phyloP scores from a whole-genome alignment of 352 stramenopile species.

The Phytophthora hybrid region DNA sequence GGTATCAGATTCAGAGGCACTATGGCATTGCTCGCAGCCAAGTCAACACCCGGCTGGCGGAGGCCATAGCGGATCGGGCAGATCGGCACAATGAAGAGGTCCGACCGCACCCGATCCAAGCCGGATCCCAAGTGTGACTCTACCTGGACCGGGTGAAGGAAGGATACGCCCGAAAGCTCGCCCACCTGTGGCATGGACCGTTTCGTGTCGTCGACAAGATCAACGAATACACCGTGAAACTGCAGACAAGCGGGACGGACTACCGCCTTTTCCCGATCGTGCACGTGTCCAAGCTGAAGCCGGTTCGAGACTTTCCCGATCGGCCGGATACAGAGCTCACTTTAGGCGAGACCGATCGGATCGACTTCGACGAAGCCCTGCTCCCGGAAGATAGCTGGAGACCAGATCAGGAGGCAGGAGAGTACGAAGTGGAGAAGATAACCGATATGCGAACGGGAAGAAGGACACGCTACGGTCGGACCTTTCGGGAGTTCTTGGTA shows the following conservation, averaged over 20 bases:
- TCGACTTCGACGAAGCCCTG: slow-evolving; percentile 1
- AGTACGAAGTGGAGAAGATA: not conserved
- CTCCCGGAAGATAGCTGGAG: slow-evolving; percentile 2
- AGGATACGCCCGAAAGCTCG: not conserved
- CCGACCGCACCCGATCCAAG: not conserved
- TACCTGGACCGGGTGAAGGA: not conserved
- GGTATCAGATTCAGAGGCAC: too few species aligned
- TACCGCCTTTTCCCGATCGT: not conserved
- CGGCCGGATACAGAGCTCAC: not conserved
- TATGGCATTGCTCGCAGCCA: too few species aligned
- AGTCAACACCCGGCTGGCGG: too few species aligned
- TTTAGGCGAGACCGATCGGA: not conserved
- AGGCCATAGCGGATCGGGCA: not conserved
- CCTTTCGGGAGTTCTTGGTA: not conserved
- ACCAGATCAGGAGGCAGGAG: not conserved
- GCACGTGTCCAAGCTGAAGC: not conserved
- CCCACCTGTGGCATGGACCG: not conserved
- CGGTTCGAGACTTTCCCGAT: not conserved
- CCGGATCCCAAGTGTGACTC: not conserved
- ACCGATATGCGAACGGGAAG: not conserved
- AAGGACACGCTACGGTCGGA: not conserved
- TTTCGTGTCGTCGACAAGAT: not conserved
- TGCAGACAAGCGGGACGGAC: not conserved
- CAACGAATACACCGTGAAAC: not conserved
- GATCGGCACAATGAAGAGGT: not conserved